Evolutionary conservation across 2,329 filamentous ascomycete species (phyloP).

Genomic region (Penicillium decumbens): DNA sequence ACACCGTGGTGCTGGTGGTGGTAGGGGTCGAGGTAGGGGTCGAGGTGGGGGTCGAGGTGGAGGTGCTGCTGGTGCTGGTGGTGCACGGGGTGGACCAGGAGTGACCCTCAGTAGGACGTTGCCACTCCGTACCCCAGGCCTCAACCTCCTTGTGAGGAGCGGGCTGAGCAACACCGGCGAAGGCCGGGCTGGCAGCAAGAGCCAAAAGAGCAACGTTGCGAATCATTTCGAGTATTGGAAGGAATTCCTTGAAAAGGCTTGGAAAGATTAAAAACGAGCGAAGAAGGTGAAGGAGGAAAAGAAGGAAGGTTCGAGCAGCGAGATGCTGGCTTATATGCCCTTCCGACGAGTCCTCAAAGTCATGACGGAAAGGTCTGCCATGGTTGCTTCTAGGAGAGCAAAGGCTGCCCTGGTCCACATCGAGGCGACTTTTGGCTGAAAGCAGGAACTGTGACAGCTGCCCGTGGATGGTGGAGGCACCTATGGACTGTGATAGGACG

Average conservation of each 20-base stretch:
- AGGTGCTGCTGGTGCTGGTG: slow-evolving; percentile 7
- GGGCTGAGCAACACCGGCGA: slow-evolving; percentile 33
- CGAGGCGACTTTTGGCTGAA: slow-evolving; percentile 16
- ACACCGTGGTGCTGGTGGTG: slow-evolving; percentile 5
- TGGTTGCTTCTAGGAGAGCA: slow-evolving; percentile 26
- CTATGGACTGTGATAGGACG: slow-evolving; percentile 9
- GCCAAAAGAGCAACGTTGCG: slow-evolving; percentile 35
- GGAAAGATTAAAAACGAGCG: slow-evolving; percentile 23
- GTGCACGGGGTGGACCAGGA: slow-evolving; percentile 10
- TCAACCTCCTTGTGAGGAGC: not conserved
- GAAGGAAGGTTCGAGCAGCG: slow-evolving; percentile 6
- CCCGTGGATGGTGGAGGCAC: slow-evolving; percentile 21
- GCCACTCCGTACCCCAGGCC: not conserved
- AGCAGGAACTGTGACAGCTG: slow-evolving; percentile 10
- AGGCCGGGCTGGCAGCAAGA: slow-evolving; percentile 33
- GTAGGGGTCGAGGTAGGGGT: slow-evolving; percentile 5
- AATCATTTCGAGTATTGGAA: slow-evolving; percentile 33
- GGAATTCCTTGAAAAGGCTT: slow-evolving; percentile 14
- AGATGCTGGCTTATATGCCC: slow-evolving; percentile 28
- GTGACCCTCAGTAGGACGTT: not conserved
- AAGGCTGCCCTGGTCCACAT: slow-evolving; percentile 22
- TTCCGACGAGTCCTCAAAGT: slow-evolving; percentile 5
- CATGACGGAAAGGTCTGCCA: slow-evolving; percentile 23
- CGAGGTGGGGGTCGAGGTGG: slow-evolving; percentile 7
- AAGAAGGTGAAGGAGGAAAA: slow-evolving; percentile 19